These are phyloP conservation scores for Sarocladiaceae sp. DNA, from an alignment of 2,329 filamentous ascomycete species.

Conservation along the genomic window DNA sequence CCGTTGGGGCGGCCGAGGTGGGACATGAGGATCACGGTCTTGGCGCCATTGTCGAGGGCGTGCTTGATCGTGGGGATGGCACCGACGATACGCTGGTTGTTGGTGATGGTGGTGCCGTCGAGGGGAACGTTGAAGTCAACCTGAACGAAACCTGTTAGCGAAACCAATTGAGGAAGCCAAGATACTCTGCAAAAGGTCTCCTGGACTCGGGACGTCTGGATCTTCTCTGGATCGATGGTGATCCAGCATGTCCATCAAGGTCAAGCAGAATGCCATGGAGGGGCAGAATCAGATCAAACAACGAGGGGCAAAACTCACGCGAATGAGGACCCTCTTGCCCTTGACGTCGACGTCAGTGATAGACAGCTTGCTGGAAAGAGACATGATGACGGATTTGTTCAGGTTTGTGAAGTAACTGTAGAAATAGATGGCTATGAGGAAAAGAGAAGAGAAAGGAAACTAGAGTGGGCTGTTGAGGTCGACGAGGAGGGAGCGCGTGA, in stretches of 20 bases:
- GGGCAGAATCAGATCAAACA: conserved; percentile 21
- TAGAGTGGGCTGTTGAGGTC: conserved; percentile 4
- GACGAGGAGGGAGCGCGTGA: background rate
- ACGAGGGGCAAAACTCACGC: conserved; percentile 55
- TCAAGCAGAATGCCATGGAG: conserved; percentile 19
- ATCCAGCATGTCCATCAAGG: conserved; percentile 4
- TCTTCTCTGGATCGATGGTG: background rate
- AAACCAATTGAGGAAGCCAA: too few species aligned
- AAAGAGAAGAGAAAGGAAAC: background rate
- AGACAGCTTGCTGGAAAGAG: conserved; percentile 96
- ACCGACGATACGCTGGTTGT: conserved; percentile 96
- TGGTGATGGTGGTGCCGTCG: conserved; percentile 88
- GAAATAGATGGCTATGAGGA: background rate
- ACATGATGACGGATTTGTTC: conserved; percentile 60
- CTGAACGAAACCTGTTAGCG: conserved; percentile 39
- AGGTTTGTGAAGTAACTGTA: background rate
- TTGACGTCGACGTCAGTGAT: conserved; percentile 96
- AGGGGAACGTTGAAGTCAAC: conserved; percentile 99
- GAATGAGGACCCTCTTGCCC: conserved; percentile 96
- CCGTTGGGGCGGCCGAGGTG: conserved; percentile 96
- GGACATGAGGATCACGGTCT: conserved; percentile 95
- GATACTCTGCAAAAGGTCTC: background rate
- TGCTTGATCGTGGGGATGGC: conserved; percentile 95
- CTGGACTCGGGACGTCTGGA: background rate
- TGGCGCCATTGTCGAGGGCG: conserved; percentile 83